Evolutionary conservation across 805 yeast genomes (phyloP), one percentile per base, ranked within the genome.

Genomic region (Wickerhamiella qilinensis): DNA sequence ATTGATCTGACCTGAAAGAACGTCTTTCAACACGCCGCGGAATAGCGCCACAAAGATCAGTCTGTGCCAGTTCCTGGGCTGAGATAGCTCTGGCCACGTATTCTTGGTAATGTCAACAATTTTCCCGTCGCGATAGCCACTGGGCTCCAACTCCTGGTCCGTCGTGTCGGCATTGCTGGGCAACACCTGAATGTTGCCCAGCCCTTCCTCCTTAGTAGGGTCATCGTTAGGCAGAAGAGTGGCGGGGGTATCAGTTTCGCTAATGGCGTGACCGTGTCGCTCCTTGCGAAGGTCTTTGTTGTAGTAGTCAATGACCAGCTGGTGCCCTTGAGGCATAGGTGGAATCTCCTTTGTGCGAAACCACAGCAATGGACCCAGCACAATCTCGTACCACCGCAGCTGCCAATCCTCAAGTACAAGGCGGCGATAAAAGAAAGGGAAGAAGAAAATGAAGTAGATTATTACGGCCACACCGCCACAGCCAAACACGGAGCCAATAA

Each of bases 11-110:
- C 55, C 49, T 9, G 56, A 28, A 39, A 78, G 69, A 40, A 77
- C 73, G 57, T 79, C 86, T 53, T 71, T 71, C 43, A 68, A 65
- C 55, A 74, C 67, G 37, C 86, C 85, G 44, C 74, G 79, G 35
- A 67, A 57, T 5, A 70, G 38, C 17, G 72, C 45, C 45, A 71
- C 58, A 67, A 70, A 67, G 5, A 64, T 5, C 16, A 76, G 61
- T 27, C 44, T 49, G 16, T 71, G 75, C 80, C 80, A 76, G 52
- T 67, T 58, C 19, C 50, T 38, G 77, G 81, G 37, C 65, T 65
- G 33, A 50, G 54, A 20, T n/a, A 40, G 33, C 20, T 36, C 36
- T 7, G 39, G 42, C 39, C 36, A 38, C 21, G 46, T 44, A 20
- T 39, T 21, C 36, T 42, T 45, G 41, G 40, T 40, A 19, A 43